Evolutionary conservation across 2,329 filamentous ascomycete species (phyloP).

Genomic region (Verticillium dahliae): DNA sequence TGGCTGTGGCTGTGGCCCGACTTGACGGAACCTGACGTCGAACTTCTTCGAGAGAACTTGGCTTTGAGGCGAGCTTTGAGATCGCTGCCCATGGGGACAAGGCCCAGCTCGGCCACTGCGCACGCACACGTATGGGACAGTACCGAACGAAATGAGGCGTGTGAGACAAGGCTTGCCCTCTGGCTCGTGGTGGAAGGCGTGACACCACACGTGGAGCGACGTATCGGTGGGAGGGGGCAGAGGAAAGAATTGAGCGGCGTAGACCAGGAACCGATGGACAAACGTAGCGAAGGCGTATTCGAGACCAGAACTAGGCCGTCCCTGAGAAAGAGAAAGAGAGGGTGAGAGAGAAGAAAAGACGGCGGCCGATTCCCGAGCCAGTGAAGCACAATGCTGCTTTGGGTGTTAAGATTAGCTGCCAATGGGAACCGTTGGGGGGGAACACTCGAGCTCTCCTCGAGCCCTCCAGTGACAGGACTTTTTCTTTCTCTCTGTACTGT

Average conservation of each 20-base stretch:
- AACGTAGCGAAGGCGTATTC: background rate
- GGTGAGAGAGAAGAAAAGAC: background rate
- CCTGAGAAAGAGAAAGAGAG: background rate
- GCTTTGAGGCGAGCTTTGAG: constrained; percentile 40
- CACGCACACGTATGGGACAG: background rate
- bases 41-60: constrained; percentile 37
- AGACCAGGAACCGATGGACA: background rate
- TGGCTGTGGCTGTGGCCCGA: constrained; percentile 22
- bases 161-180: background rate
- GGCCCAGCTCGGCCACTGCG: background rate
- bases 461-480: background rate
- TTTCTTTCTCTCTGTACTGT: too few species aligned
- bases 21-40: constrained; percentile 27
- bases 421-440: background rate
- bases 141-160: background rate
- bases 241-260: background rate
- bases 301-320: background rate
- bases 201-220: background rate
- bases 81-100: constrained; percentile 32
- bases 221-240: background rate
- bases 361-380: background rate
- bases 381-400: background rate
- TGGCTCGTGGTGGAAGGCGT: background rate
- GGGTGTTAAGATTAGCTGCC: background rate
- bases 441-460: background rate